phyloP scores from a whole-genome alignment of 1,284 basidiomycete genomes.

The Melampsora allii-populina region DNA sequence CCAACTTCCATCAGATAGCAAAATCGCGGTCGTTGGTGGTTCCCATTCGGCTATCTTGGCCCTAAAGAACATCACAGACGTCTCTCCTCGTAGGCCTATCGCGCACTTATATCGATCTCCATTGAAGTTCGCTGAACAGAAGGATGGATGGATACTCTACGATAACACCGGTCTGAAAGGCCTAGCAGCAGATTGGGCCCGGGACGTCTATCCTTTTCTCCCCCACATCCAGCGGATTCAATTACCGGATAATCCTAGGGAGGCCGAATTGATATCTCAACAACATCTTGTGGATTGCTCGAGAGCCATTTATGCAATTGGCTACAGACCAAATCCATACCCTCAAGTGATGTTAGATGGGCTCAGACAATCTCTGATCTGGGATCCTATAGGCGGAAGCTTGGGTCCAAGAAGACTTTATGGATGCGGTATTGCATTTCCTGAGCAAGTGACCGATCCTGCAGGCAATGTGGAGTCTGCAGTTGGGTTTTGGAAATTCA shows the following conservation, averaged over 20 bases:
- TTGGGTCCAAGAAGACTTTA: conserved; percentile 12
- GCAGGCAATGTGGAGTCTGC: conserved; percentile 41
- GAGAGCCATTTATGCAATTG: conserved; percentile 22
- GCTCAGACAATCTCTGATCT: background rate
- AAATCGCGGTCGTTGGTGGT: conserved; percentile 30
- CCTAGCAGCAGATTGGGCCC: conserved; percentile 40
- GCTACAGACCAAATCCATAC: background rate
- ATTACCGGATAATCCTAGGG: background rate
- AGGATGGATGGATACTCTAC: conserved; percentile 40
- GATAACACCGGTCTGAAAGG: conserved; percentile 44
- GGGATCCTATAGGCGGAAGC: conserved; percentile 5
- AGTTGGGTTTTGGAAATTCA: conserved; percentile 42
- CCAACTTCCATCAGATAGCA: conserved; percentile 6
- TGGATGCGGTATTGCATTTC: conserved; percentile 43
- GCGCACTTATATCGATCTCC: conserved; percentile 14
- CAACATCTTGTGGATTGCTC: background rate
- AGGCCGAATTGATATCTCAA: background rate
- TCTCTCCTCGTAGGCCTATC: background rate
- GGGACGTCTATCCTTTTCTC: conserved; percentile 2
- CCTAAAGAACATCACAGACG: conserved; percentile 27
- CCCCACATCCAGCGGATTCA: background rate
- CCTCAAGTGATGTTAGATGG: conserved; percentile 13
- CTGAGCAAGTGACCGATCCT: conserved; percentile 28
- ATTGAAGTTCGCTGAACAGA: conserved; percentile 32
- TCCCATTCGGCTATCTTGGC: conserved; percentile 43